These are phyloP conservation scores for Aspergillus ochraceoroseus DNA, from an alignment of 2,329 filamentous ascomycete species.

Conservation along the genomic window DNA sequence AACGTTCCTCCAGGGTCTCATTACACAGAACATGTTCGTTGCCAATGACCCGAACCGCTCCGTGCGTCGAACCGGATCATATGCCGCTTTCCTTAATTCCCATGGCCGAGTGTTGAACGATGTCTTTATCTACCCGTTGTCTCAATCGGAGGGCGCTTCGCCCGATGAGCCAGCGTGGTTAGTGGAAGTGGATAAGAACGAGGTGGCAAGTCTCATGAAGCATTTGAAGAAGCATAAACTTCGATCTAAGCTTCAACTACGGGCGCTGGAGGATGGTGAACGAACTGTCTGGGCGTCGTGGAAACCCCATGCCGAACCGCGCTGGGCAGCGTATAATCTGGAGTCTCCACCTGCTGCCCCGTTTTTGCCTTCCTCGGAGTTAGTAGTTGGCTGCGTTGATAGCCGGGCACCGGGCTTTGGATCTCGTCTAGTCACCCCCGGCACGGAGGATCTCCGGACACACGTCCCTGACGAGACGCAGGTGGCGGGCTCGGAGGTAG, in stretches of 20 bases:
- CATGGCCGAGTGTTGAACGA: slow-evolving; percentile 81
- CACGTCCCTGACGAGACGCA: slow-evolving; percentile 32
- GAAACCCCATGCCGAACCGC: slow-evolving; percentile 49
- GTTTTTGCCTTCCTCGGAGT: slow-evolving; percentile 26
- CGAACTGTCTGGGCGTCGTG: slow-evolving; percentile 68
- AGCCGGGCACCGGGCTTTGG: slow-evolving; percentile 41
- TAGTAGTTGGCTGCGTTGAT: slow-evolving; percentile 37
- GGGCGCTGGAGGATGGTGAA: slow-evolving; percentile 61
- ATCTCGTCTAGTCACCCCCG: slow-evolving; percentile 37
- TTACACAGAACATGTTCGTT: slow-evolving; percentile 66
- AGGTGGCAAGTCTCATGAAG: slow-evolving; percentile 58
- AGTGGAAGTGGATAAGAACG: slow-evolving; percentile 72
- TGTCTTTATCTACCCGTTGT: slow-evolving; percentile 75
- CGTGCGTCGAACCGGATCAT: slow-evolving; percentile 54
- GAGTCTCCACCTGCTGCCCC: slow-evolving; percentile 32
- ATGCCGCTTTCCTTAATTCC: slow-evolving; percentile 80
- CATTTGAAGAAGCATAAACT: slow-evolving; percentile 84
- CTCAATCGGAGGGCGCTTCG: slow-evolving; percentile 25
- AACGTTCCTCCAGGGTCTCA: slow-evolving; percentile 81
- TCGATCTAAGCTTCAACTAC: slow-evolving; percentile 68
- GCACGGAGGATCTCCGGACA: slow-evolving; percentile 31
- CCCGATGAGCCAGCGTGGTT: slow-evolving; percentile 53
- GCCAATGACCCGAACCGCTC: slow-evolving; percentile 37
- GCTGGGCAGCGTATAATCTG: slow-evolving; percentile 39
- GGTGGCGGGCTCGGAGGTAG: slow-evolving; percentile 46